These are phyloP conservation scores for Yamadazyma trypodendri DNA, from an alignment of 1,139 yeast species.

Conservation along the genomic window DNA sequence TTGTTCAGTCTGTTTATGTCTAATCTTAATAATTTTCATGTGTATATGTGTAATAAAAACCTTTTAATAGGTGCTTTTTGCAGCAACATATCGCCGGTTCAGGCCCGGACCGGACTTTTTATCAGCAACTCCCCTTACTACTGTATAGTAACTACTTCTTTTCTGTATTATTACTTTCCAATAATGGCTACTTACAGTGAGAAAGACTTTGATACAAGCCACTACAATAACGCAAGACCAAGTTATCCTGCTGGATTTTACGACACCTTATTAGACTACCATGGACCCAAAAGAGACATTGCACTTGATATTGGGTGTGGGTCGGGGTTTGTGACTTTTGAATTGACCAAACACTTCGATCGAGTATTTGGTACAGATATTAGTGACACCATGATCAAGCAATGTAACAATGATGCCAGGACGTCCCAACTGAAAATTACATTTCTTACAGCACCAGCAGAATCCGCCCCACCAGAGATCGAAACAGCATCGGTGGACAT, in stretches of 20 bases:
- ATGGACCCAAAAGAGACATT: constrained; percentile 20
- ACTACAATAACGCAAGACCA: constrained; percentile 39
- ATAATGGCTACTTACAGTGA: constrained; percentile 42
- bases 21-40: neutral
- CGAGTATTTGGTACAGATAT: constrained; percentile 68
- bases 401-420: constrained; percentile 29
- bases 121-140: neutral
- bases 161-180: neutral
- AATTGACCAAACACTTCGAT: constrained; percentile 44
- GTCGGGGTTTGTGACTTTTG: constrained; percentile 73
- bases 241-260: constrained; percentile 36
- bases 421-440: constrained; percentile 3
- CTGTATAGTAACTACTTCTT: neutral
- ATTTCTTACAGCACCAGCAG: constrained; percentile 11
- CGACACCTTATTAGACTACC: constrained; percentile 29
- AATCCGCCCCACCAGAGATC: constrained; percentile 14
- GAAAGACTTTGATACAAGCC: constrained; percentile 31
- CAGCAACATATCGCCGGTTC: constrained; percentile 3
- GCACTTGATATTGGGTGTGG: constrained; percentile 82
- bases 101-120: constrained; percentile 6
- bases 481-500: constrained; percentile 47
- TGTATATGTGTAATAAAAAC: neutral
- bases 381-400: constrained; percentile 59
- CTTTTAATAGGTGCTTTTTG: neutral
- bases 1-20: too few species aligned